Percentiles rank a stretch among this genome's conserved stretches.
Evolutionary conservation across 129 eudicot species (phyloP).

Genomic region (Oenanthe sinensis): DNA sequence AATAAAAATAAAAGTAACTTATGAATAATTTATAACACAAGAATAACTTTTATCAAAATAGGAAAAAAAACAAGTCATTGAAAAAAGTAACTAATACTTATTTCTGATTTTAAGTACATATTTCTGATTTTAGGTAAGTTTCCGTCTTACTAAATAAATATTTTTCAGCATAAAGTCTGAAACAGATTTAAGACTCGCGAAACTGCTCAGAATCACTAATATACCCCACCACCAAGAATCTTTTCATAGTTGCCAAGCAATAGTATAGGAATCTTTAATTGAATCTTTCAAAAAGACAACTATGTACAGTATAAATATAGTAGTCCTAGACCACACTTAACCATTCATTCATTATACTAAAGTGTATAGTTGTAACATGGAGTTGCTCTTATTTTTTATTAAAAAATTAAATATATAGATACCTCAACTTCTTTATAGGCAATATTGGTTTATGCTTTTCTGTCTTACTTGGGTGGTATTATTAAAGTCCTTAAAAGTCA

Average conservation of each 20-base stretch:
- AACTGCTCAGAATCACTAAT: too few relatives aligned
- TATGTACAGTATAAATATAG: background rate
- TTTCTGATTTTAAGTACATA: too few relatives aligned
- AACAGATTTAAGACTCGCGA: too few relatives aligned
- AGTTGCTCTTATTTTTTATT: background rate
- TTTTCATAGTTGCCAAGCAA: conserved; percentile 2
- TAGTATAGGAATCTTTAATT: background rate
- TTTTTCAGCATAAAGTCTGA: too few relatives aligned
- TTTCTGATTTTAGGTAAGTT: too few relatives aligned
- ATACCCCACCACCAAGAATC: conserved; percentile 5
- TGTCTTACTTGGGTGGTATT: background rate
- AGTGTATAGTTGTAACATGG: background rate
- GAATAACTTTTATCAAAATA: too few relatives aligned
- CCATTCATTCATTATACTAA: background rate
- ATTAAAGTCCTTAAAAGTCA: background rate
- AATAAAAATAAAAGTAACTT: too few relatives aligned
- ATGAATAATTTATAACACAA: too few relatives aligned
- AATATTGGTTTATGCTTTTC: background rate
- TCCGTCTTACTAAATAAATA: too few relatives aligned
- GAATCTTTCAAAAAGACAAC: conserved; percentile 4
- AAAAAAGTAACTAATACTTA: too few relatives aligned
- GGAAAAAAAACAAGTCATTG: too few relatives aligned
- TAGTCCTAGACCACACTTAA: background rate
- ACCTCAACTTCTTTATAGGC: background rate
- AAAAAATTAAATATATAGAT: background rate